phyloP scores from a whole-genome alignment of 495 filamentous ascomycete species.

The Penicillium herquei region DNA sequence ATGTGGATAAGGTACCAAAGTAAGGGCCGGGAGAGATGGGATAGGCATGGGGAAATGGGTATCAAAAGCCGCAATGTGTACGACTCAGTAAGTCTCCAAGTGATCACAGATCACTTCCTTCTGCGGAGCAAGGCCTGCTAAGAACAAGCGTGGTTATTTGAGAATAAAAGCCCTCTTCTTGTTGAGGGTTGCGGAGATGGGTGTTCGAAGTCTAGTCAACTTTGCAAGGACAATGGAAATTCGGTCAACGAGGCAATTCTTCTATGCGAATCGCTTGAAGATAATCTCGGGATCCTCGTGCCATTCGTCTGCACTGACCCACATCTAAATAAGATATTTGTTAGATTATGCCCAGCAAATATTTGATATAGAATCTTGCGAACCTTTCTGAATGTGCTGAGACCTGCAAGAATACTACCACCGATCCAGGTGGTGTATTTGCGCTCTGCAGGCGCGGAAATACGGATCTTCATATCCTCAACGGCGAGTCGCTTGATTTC shows the following conservation, averaged over 20 bases:
- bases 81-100: constrained; percentile 20
- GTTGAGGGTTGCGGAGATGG: constrained; percentile 1
- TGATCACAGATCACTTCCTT: constrained; percentile 15
- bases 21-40: constrained; percentile 12
- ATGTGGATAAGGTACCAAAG: constrained; percentile 10
- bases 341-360: constrained; percentile 9
- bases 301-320: constrained; percentile 98
- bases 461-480: constrained; percentile 99
- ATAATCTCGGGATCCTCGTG: constrained; percentile 99
- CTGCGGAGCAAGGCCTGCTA: constrained; percentile 7
- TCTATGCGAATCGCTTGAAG: constrained; percentile 88
- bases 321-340: constrained; percentile 67
- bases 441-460: constrained; percentile 93
- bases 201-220: neutral
- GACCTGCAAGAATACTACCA: constrained; percentile 91
- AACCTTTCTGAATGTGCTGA: constrained; percentile 99
- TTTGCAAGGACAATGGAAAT: neutral
- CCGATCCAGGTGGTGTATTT: constrained; percentile 99
- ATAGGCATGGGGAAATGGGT: constrained; percentile 28
- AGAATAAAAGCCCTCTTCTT: constrained; percentile 4
- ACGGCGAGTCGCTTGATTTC: constrained; percentile 92
- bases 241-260: neutral
- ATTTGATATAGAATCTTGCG: constrained; percentile 18
- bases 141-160: constrained; percentile 2
- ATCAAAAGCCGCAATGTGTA: constrained; percentile 36